Conservation (phyloP, 805 yeast genomes). For the Wickerhamomyces strasburgensis region DNA sequence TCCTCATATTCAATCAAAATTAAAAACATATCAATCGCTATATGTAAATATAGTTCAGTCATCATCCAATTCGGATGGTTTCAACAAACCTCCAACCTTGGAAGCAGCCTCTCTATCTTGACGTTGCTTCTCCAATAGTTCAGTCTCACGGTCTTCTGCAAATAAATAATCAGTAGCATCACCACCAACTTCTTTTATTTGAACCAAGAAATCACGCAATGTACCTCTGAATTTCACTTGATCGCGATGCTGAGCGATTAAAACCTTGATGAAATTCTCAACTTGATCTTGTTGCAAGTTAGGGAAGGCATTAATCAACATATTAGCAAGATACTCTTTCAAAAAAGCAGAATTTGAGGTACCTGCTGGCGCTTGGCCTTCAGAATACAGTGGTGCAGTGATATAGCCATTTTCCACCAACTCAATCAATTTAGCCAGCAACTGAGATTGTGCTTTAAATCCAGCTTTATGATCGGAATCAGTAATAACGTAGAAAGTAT, state of each 20-base stretch:
- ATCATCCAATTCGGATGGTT: constrained; percentile 93
- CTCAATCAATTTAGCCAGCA: constrained; percentile 78
- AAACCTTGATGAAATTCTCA: constrained; percentile 70
- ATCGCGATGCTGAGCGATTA: constrained; percentile 69
- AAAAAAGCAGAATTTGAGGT: constrained; percentile 76
- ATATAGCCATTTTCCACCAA: constrained; percentile 75
- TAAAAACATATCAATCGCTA: too few relatives aligned
- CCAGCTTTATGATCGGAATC: constrained; percentile 98
- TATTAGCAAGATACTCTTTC: constrained; percentile 74
- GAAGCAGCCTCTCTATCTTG: constrained; percentile 76
- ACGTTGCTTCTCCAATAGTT: constrained; percentile 60
- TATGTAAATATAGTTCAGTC: constrained; percentile 31
- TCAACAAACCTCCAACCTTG: constrained; percentile 87
- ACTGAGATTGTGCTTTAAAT: constrained; percentile 78
- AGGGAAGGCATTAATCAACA: constrained; percentile 86
- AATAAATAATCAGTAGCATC: constrained; percentile 91
- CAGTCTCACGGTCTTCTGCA: constrained; percentile 87
- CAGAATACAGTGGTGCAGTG: constrained; percentile 68
- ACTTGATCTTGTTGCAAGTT: constrained; percentile 84
- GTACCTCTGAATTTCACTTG: constrained; percentile 73
- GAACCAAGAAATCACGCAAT: constrained; percentile 92
- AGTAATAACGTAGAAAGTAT: constrained; percentile 87
- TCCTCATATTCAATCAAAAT: neutral
- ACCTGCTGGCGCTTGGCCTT: constrained; percentile 81
- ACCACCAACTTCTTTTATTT: constrained; percentile 93